These are phyloP conservation scores for Haematococcus lacustris DNA, from an alignment of 139 green algal species.

Conservation along the genomic window DNA sequence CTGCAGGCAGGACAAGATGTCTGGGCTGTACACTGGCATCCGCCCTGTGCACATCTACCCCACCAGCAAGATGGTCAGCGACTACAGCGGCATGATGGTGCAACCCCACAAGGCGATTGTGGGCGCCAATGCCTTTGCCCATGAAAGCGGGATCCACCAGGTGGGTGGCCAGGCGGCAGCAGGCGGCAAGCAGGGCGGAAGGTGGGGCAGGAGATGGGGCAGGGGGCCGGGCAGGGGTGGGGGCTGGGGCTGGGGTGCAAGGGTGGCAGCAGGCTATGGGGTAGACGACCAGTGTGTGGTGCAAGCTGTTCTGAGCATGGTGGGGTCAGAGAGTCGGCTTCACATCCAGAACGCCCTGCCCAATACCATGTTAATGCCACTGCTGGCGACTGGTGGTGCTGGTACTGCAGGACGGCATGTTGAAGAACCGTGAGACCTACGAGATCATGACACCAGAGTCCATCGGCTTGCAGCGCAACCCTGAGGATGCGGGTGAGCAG, in stretches of 20 bases:
- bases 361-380: no score
- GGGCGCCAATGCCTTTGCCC: conserved; percentile 96
- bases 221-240: no score
- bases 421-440: conserved; percentile 75
- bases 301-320: no score
- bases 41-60: conserved; percentile 81
- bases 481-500: conserved; percentile 51
- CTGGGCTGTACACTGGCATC: conserved; percentile 84
- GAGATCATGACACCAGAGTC: conserved; percentile 98
- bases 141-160: conserved; percentile 97
- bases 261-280: no score
- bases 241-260: no score
- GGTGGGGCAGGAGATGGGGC: no score
- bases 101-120: conserved; percentile 99
- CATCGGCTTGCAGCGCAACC: conserved; percentile 74
- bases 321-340: no score
- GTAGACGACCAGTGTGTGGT: no score
- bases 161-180: conserved; percentile 61
- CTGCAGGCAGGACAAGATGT: conserved; percentile 48
- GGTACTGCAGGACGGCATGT: conserved; percentile 73
- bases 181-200: no score
- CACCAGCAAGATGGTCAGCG: conserved; percentile 82
- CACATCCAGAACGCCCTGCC: no score
- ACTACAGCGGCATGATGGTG: conserved; percentile 73
- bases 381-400: no score